phyloP scores from a whole-genome alignment of 148 eudicot species.

The Rheum nobile region DNA sequence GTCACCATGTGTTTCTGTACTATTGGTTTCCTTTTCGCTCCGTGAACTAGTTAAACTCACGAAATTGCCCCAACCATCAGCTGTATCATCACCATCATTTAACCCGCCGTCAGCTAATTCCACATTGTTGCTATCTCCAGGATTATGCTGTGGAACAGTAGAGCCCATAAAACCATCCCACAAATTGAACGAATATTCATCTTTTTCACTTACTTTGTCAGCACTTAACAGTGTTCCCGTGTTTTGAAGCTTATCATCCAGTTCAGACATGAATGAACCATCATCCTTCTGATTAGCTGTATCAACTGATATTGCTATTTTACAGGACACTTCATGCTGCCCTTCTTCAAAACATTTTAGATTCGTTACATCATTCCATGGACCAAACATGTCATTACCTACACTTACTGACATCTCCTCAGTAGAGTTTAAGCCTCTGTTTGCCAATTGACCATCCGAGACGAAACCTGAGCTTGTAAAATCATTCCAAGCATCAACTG shows the following conservation, averaged over 20 bases:
- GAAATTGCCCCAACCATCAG: conserved; percentile 46
- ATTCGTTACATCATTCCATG: conserved; percentile 13
- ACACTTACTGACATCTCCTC: conserved; percentile 8
- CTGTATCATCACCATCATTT: conserved; percentile 16
- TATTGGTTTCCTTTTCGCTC: conserved; percentile 2
- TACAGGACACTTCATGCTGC: background rate
- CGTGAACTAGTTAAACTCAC: conserved; percentile 15
- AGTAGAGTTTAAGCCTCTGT: background rate
- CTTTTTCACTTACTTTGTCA: conserved; percentile 17
- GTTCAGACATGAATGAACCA: conserved; percentile 9
- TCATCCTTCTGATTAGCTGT: conserved; percentile 20
- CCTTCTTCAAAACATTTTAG: conserved; percentile 4
- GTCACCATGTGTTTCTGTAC: conserved; percentile 7
- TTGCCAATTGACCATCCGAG: background rate
- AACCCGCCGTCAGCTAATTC: conserved; percentile 14
- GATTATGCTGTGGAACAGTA: conserved; percentile 10
- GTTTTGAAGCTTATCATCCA: conserved; percentile 10
- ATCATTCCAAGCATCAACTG: conserved; percentile 1
- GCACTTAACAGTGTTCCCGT: conserved; percentile 11
- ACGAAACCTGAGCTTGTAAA: conserved; percentile 12
- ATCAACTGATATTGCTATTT: background rate
- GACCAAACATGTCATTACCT: conserved; percentile 10
- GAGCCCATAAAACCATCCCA: conserved; percentile 42
- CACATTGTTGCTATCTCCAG: conserved; percentile 7
- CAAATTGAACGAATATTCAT: conserved; percentile 30